Evolutionary conservation across 352 stramenopile genomes (phyloP).

Genomic region (Globisporangium viniferum): DNA sequence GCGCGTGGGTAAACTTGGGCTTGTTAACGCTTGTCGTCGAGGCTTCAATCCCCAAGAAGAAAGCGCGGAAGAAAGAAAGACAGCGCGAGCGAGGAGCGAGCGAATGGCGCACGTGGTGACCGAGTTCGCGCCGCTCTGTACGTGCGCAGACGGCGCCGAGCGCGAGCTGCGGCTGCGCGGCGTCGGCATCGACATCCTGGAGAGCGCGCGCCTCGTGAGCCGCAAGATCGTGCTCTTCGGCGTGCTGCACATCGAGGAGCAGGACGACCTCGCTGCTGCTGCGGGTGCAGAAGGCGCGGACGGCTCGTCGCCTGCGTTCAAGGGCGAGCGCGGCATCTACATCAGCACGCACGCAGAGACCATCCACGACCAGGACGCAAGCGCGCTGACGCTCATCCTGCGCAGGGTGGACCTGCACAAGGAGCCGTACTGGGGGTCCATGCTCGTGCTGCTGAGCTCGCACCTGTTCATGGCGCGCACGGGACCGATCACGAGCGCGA

Average conservation of each 20-base stretch:
- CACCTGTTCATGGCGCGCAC: constrained; percentile 45
- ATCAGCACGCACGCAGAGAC: constrained; percentile 40
- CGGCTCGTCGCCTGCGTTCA: background rate
- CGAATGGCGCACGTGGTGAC: constrained; percentile 4
- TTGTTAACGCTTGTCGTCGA: background rate
- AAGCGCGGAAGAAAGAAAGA: background rate
- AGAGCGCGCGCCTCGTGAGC: constrained; percentile 34
- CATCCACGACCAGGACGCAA: constrained; percentile 47
- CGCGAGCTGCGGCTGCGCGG: constrained; percentile 40
- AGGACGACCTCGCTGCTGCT: constrained; percentile 6
- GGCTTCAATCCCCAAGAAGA: background rate
- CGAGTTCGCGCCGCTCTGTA: constrained; percentile 61
- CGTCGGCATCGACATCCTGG: constrained; percentile 45
- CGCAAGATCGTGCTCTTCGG: constrained; percentile 59
- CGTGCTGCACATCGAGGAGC: constrained; percentile 37
- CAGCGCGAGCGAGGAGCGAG: background rate
- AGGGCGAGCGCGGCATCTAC: constrained; percentile 49
- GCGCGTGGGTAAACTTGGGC: no score
- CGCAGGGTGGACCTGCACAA: constrained; percentile 40
- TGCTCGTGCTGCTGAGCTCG: constrained; percentile 58
- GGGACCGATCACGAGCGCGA: constrained; percentile 33
- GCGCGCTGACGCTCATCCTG: constrained; percentile 49
- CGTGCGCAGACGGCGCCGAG: constrained; percentile 22
- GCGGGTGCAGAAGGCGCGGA: background rate
- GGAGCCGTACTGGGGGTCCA: constrained; percentile 61